Evolutionary conservation across 495 filamentous ascomycete species (phyloP), one percentile per base, ranked within the genome.

Genomic region (Aspergillus funiculosus): DNA sequence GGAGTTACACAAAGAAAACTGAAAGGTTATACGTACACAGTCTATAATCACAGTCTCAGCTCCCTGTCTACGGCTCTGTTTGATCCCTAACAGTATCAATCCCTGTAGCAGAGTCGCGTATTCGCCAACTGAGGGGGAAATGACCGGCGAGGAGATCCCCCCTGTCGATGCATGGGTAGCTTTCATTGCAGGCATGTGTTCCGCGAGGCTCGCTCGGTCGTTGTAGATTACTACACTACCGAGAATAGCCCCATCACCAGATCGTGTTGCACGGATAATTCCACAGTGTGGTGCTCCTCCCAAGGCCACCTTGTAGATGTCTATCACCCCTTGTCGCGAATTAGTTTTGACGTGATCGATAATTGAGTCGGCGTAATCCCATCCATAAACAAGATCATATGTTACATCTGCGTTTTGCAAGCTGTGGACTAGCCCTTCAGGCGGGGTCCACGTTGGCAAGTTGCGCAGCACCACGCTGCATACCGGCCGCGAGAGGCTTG

Each of bases 181-280:
- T 32, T 64, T 66, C 51, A 94, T 67, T 0, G 77, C 69, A 1
- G 89, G 87, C 45, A 94, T 77, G 57, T 79, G 83, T 15, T 78
- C 78, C 3, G 85, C 79, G 28, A 94, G 64, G 9, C 58, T 63
- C 7, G 85, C 84, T 32, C 78, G 77, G 19, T 74, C 74, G 53
- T 81, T 84, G 60, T 87, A 90, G 14, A 94, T 75, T 39, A 95
- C 83, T 11, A 94, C 80, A n/a, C 85, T 89, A 5, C 87, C 89
- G 21, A 94, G 58, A 11, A 95, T 64, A 19, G 70, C 73, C 9
- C 78, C 81, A 50, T 87, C 85, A 29, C 74, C 67, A 0, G 77
- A 76, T 40, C 78, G 74, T 61, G 85, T 89, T 4, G 89, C 89
- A 22, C 88, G 76, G 46, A 95, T 88, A 43, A 95, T 82, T 31